Evolutionary conservation across 2,329 filamentous ascomycete genomes (phyloP).

Genomic region (Paraphaeosphaeria sporulosa): DNA sequence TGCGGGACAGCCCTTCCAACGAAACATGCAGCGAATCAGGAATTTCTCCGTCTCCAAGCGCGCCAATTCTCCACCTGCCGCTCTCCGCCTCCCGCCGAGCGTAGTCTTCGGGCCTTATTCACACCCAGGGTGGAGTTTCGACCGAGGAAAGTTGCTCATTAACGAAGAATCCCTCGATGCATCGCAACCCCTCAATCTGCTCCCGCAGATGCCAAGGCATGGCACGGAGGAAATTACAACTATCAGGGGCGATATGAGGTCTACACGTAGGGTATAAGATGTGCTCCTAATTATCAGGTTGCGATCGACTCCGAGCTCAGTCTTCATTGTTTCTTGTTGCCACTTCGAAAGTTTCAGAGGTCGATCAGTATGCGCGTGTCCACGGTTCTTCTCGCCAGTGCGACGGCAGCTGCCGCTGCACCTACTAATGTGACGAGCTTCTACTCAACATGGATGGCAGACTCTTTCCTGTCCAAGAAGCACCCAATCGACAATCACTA

Average conservation of each 20-base stretch:
- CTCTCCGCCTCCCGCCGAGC: background rate
- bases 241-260: constrained; percentile 2
- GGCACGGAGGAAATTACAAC: constrained; percentile 6
- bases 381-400: constrained; percentile 25
- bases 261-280: constrained; percentile 3
- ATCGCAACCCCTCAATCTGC: constrained; percentile 1
- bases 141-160: background rate
- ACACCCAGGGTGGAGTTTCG: background rate
- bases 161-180: background rate
- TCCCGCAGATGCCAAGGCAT: constrained; percentile 5
- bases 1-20: background rate
- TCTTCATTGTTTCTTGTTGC: background rate
- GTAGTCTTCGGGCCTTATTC: background rate
- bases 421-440: constrained; percentile 32
- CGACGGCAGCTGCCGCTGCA: constrained; percentile 32
- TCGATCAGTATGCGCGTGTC: constrained; percentile 9
- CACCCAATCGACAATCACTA: constrained; percentile 54
- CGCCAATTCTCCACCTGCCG: background rate
- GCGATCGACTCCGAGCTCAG: background rate
- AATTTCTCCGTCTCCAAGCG: constrained; percentile 9
- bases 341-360: background rate
- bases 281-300: background rate
- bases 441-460: constrained; percentile 54
- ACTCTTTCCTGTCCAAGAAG: constrained; percentile 56
- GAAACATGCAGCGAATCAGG: background rate